Evolutionary conservation across 2,329 filamentous ascomycete genomes (phyloP).

Genomic region (Reticulascus tulasneorum): DNA sequence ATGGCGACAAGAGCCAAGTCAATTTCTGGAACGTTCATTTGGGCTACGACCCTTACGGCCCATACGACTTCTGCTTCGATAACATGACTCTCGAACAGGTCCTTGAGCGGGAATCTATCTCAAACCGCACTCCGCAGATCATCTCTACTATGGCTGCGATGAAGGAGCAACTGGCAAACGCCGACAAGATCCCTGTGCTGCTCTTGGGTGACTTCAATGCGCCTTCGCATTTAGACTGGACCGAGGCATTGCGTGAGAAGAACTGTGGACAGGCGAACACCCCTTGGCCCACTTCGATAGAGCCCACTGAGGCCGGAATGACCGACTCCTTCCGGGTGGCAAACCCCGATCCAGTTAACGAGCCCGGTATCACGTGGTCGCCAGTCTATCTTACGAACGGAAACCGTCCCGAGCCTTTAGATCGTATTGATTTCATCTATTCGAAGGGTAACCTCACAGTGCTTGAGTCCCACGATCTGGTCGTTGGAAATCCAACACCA

Average conservation of each 20-base stretch:
- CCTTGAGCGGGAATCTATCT: conserved; percentile 28
- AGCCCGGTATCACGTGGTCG: conserved; percentile 36
- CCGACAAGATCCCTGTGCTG: conserved; percentile 29
- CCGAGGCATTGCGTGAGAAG: conserved; percentile 23
- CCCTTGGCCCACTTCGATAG: conserved; percentile 34
- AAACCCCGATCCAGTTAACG: conserved; percentile 28
- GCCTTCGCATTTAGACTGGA: conserved; percentile 39
- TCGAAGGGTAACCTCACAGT: conserved; percentile 30
- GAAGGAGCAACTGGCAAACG: conserved; percentile 22
- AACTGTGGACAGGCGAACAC: conserved; percentile 32
- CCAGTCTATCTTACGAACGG: conserved; percentile 31
- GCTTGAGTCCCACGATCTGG: conserved; percentile 22
- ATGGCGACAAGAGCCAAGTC: conserved; percentile 24
- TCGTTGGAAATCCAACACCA: conserved; percentile 29
- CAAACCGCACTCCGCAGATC: conserved; percentile 32
- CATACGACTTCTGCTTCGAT: conserved; percentile 39
- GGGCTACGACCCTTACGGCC: conserved; percentile 35
- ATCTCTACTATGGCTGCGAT: conserved; percentile 28
- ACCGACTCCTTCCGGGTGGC: conserved; percentile 35
- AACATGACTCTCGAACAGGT: conserved; percentile 27
- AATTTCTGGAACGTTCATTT: conserved; percentile 34
- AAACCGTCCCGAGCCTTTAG: conserved; percentile 29
- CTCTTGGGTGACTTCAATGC: conserved; percentile 39
- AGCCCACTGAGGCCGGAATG: conserved; percentile 29
- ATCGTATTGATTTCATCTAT: conserved; percentile 40